A percentile compares a stretch with the other conserved stretches of the same genome.
Evolutionary conservation across 768 basidiomycete species (phyloP).

Genomic region (Fibroporia radiculosa): DNA sequence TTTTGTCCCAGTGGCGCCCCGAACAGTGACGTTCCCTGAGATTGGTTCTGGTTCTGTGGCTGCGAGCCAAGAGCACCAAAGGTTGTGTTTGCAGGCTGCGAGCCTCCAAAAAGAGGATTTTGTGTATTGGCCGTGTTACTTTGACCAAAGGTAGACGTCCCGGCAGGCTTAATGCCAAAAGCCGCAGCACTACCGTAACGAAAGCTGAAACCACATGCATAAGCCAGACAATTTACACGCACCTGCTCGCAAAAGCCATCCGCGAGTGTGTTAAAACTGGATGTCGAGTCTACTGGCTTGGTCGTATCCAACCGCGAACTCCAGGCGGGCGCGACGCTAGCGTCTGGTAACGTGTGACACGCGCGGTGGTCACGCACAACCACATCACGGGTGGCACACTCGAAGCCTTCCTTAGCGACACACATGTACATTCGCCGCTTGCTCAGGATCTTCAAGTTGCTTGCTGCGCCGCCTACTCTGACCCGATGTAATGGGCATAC

Average conservation of each 20-base stretch:
- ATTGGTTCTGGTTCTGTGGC: slow-evolving; percentile 7
- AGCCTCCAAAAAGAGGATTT: slow-evolving; percentile 10
- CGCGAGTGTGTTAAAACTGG: too few species aligned
- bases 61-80: slow-evolving; percentile 13
- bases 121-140: slow-evolving; percentile 8
- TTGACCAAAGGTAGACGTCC: slow-evolving; percentile 11
- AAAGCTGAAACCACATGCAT: background rate
- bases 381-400: too few species aligned
- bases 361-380: too few species aligned
- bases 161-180: slow-evolving; percentile 1
- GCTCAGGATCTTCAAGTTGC: too few species aligned
- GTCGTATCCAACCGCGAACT: too few species aligned
- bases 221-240: background rate
- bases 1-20: slow-evolving; percentile 11
- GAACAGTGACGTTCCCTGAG: slow-evolving; percentile 7
- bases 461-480: too few species aligned
- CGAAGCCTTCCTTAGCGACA: too few species aligned
- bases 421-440: too few species aligned
- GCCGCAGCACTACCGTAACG: slow-evolving; percentile 1
- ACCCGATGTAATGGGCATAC: too few species aligned
- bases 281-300: too few species aligned
- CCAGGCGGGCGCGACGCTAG: too few species aligned
- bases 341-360: too few species aligned
- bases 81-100: slow-evolving; percentile 7
- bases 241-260: slow-evolving; percentile 5